A percentile compares a stretch with the other conserved stretches of the same genome.
Evolutionary conservation across 164 flowering plant species (phyloP).

Genomic region (Litsea cubeba): DNA sequence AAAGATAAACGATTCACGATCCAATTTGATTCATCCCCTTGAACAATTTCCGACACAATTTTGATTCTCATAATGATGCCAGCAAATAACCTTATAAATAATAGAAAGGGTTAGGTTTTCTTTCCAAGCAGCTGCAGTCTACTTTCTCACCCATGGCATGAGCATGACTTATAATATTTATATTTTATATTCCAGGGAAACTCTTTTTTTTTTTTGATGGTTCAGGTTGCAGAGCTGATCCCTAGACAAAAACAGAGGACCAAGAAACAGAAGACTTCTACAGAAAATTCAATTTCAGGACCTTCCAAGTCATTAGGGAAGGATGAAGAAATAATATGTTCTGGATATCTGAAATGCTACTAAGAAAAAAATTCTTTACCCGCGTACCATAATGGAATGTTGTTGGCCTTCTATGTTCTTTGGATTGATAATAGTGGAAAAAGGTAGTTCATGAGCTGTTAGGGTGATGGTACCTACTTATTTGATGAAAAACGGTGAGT

Average conservation of each 20-base stretch:
- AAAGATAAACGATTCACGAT: no score
- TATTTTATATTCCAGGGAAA: conserved; percentile 52
- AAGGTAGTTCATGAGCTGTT: background rate
- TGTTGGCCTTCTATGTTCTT: background rate
- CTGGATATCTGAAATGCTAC: background rate
- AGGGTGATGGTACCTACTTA: background rate
- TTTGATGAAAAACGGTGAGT: no score
- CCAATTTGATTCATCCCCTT: no score
- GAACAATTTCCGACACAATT: no score
- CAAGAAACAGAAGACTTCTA: conserved; percentile 62
- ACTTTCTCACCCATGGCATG: no score
- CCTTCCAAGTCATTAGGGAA: conserved; percentile 65
- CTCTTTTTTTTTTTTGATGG: conserved; percentile 45
- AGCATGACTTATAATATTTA: background rate
- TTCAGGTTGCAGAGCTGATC: conserved; percentile 72
- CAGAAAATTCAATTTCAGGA: conserved; percentile 46
- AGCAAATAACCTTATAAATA: no score
- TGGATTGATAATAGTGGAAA: no score
- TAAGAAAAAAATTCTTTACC: no score
- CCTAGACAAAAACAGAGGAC: conserved; percentile 78
- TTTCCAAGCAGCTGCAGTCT: no score
- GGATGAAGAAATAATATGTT: conserved; percentile 45
- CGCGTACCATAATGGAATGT: background rate
- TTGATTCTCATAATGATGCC: no score
- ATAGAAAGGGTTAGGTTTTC: no score